Evolutionary conservation across 2,329 filamentous ascomycete species (phyloP).

Genomic region (Exophiala sp.): DNA sequence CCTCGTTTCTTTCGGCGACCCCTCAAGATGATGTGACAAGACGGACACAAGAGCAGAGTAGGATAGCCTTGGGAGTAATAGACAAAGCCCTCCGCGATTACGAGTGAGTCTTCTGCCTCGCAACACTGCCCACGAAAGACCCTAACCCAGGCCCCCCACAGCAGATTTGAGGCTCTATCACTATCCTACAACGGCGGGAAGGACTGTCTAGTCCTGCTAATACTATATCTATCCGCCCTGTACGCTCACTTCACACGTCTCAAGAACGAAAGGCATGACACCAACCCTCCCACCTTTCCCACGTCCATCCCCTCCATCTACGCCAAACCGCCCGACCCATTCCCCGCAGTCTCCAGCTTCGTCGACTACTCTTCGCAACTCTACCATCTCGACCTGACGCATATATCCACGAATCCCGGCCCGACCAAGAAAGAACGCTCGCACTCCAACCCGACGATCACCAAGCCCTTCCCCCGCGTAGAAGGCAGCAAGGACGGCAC

Average conservation of each 20-base stretch:
- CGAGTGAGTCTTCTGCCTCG: constrained; percentile 51
- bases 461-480: constrained; percentile 2
- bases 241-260: constrained; percentile 33
- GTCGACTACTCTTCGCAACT: constrained; percentile 62
- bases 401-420: constrained; percentile 63
- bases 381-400: constrained; percentile 73
- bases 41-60: constrained; percentile 70
- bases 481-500: not conserved
- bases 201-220: constrained; percentile 88
- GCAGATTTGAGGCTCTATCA: constrained; percentile 71
- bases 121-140: not conserved
- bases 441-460: constrained; percentile 21
- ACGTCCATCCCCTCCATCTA: constrained; percentile 75
- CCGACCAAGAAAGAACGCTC: constrained; percentile 21
- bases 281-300: constrained; percentile 34
- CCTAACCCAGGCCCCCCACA: constrained; percentile 4
- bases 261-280: constrained; percentile 5
- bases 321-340: constrained; percentile 79
- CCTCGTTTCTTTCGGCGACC: constrained; percentile 62
- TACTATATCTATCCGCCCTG: constrained; percentile 73
- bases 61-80: constrained; percentile 68
- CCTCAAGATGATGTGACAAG: constrained; percentile 55
- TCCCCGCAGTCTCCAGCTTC: constrained; percentile 81
- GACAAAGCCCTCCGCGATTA: constrained; percentile 72
- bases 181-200: constrained; percentile 98